phyloP scores from a whole-genome alignment of 1,284 basidiomycete genomes.

The Cystobasidium sp. region DNA sequence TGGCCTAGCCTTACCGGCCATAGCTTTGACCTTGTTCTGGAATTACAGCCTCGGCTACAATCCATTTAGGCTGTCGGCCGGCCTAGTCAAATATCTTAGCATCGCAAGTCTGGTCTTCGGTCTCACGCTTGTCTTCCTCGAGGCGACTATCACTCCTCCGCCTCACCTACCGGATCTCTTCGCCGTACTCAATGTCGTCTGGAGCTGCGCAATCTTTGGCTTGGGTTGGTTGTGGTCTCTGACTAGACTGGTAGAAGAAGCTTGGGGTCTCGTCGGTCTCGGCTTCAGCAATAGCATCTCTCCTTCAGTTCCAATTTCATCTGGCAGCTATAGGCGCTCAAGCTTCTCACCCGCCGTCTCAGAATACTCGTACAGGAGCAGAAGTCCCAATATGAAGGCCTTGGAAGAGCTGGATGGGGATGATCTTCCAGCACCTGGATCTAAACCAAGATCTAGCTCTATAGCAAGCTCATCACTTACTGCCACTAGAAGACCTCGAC shows the following conservation, averaged over 20 bases:
- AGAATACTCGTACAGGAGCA: slow-evolving; percentile 11
- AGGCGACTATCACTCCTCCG: slow-evolving; percentile 68
- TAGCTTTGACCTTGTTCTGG: slow-evolving; percentile 72
- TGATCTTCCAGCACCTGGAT: neutral
- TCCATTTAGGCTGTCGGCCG: slow-evolving; percentile 59
- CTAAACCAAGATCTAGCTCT: slow-evolving; percentile 13
- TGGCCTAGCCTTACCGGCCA: slow-evolving; percentile 74
- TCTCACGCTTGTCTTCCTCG: slow-evolving; percentile 67
- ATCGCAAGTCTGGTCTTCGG: slow-evolving; percentile 68
- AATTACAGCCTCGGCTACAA: slow-evolving; percentile 77
- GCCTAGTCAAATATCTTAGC: slow-evolving; percentile 65
- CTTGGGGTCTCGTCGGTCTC: slow-evolving; percentile 46
- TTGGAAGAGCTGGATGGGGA: slow-evolving; percentile 5
- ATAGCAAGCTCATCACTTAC: slow-evolving; percentile 35
- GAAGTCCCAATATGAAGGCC: neutral
- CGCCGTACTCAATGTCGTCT: slow-evolving; percentile 80
- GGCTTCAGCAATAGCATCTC: neutral
- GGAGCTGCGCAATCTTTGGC: slow-evolving; percentile 76
- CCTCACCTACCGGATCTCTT: slow-evolving; percentile 81
- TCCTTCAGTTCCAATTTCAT: neutral
- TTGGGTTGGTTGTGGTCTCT: slow-evolving; percentile 61
- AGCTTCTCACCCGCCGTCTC: slow-evolving; percentile 7
- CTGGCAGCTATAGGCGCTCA: slow-evolving; percentile 22
- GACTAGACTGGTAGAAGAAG: slow-evolving; percentile 54
- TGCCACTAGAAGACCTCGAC: slow-evolving; percentile 7